Base-by-base conservation (phyloP, 2,329 filamentous ascomycete species). In the Aspergillus cejpii region DNA sequence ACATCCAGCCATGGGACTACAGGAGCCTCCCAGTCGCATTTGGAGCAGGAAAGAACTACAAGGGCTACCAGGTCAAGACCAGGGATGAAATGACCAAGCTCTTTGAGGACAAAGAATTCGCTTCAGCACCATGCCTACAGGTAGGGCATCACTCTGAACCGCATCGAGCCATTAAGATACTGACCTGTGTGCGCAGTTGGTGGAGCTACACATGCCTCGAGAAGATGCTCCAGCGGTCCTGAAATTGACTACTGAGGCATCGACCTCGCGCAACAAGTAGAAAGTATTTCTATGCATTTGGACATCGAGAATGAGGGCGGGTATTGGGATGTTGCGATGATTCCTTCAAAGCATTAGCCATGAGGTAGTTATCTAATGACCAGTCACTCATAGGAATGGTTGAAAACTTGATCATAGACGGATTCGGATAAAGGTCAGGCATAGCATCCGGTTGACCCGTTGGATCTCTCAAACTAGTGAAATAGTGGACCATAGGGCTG, bases 121-220 rank as follows among this genome's bases (percentile, higher is more conserved):
- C 60, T 17, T 77, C 75, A 33, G 73, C 76, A 6, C 73, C 63
- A 19, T 65, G 61, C 49, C 60, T 75, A 44, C 70, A 70, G 58
- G 68, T 70, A 52, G 53, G 61, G 12, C n/a, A n/a, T 27, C 11
- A 19, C 17, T 24, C 14, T 39, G 21, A 15, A 17, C 3, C 11
- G 1, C 4, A 14, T 2, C 34, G 11, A 39, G n/a, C 6, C 17
- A 6, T 54, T 36, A 34, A 45, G 33, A 43, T 43, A 37, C 51
- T 59, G 45, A 58, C 43, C 37, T 33, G 72, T 7, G 37, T 59
- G 83, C 23, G 53, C 74, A 89, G 64, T 81, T 94, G 61, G 87
- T 94, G 33, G 88, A 94, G 72, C 59, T 94, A 39, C 83, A 87
- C 59, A 87, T 94, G 79, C 82, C 81, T 7, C 84, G 79, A 67